Conservation (phyloP, 805 yeast genomes). For the Saturnispora sekii region DNA sequence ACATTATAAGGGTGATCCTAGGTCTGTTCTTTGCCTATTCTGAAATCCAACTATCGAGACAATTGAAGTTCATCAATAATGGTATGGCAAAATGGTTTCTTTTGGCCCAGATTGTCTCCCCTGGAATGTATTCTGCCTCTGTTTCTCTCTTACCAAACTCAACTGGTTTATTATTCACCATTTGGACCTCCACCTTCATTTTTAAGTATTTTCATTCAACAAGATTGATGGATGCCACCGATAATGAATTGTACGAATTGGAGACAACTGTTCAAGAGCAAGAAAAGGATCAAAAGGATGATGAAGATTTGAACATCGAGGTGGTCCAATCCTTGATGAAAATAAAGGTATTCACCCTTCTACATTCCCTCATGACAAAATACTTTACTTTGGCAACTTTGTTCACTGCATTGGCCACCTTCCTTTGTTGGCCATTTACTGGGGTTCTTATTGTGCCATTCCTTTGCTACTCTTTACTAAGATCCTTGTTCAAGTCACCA, state of each 20-base stretch:
- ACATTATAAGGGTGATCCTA: slow-evolving; percentile 38
- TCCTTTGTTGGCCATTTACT: slow-evolving; percentile 89
- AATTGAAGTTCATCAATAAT: slow-evolving; percentile 30
- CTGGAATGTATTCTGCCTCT: slow-evolving; percentile 87
- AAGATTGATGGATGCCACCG: slow-evolving; percentile 14
- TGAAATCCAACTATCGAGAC: slow-evolving; percentile 43
- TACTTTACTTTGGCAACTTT: slow-evolving; percentile 27
- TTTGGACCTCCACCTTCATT: slow-evolving; percentile 34
- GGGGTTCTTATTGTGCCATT: slow-evolving; percentile 56
- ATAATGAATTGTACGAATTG: slow-evolving; percentile 13
- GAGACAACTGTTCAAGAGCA: slow-evolving; percentile 11
- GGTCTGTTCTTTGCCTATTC: slow-evolving; percentile 33
- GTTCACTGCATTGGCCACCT: slow-evolving; percentile 54
- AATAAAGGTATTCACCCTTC: slow-evolving; percentile 9
- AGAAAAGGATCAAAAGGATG: slow-evolving; percentile 10
- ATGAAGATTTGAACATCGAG: slow-evolving; percentile 8
- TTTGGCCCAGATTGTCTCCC: slow-evolving; percentile 48
- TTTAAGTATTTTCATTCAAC: slow-evolving; percentile 27
- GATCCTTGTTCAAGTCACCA: slow-evolving; percentile 5
- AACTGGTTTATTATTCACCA: slow-evolving; percentile 51
- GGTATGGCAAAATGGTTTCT: slow-evolving; percentile 51
- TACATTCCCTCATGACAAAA: slow-evolving; percentile 15
- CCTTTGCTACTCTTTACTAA: slow-evolving; percentile 28
- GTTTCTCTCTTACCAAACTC: slow-evolving; percentile 80
- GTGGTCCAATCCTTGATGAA: slow-evolving; percentile 12